phyloP scores from a whole-genome alignment of 1,284 basidiomycete genomes.

The Austroboletus niveus region DNA sequence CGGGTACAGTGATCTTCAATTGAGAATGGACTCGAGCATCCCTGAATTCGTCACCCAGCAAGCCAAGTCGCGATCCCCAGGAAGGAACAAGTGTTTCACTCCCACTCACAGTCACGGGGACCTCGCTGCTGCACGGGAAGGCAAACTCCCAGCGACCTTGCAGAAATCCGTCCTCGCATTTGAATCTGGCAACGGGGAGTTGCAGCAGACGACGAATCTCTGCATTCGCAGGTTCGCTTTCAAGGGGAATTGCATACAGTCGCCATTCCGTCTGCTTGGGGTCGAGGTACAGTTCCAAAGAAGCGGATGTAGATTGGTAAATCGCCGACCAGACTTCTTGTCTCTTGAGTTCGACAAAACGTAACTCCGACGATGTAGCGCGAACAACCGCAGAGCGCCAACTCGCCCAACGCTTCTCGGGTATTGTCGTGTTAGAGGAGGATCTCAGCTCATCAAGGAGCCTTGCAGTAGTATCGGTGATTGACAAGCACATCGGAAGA shows the following conservation, averaged over 20 bases:
- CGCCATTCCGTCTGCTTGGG: slow-evolving; percentile 84
- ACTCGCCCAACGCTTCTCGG: slow-evolving; percentile 54
- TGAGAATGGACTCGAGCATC: slow-evolving; percentile 69
- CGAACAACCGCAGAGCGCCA: slow-evolving; percentile 73
- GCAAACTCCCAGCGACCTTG: slow-evolving; percentile 82
- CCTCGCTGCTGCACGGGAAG: slow-evolving; percentile 59
- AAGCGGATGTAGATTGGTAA: slow-evolving; percentile 73
- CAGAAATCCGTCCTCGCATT: slow-evolving; percentile 58
- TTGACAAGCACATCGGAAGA: slow-evolving; percentile 82
- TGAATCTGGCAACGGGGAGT: slow-evolving; percentile 77
- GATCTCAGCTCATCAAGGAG: slow-evolving; percentile 56
- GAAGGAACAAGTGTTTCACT: slow-evolving; percentile 72
- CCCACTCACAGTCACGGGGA: slow-evolving; percentile 65
- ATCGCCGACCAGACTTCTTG: slow-evolving; percentile 85
- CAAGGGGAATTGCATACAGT: slow-evolving; percentile 70
- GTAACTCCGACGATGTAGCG: slow-evolving; percentile 64
- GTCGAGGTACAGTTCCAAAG: slow-evolving; percentile 76
- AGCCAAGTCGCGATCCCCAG: slow-evolving; percentile 85
- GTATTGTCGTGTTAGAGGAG: slow-evolving; percentile 42
- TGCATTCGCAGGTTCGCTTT: slow-evolving; percentile 74
- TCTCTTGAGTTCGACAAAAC: slow-evolving; percentile 84
- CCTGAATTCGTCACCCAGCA: slow-evolving; percentile 62
- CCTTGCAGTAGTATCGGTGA: slow-evolving; percentile 53
- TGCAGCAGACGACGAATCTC: slow-evolving; percentile 75
- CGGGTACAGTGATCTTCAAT: slow-evolving; percentile 60